A percentile compares a stretch with the other conserved stretches of the same genome.
Conservation (phyloP, 768 basidiomycete genomes). For the Chlorophyllum brunneum region DNA sequence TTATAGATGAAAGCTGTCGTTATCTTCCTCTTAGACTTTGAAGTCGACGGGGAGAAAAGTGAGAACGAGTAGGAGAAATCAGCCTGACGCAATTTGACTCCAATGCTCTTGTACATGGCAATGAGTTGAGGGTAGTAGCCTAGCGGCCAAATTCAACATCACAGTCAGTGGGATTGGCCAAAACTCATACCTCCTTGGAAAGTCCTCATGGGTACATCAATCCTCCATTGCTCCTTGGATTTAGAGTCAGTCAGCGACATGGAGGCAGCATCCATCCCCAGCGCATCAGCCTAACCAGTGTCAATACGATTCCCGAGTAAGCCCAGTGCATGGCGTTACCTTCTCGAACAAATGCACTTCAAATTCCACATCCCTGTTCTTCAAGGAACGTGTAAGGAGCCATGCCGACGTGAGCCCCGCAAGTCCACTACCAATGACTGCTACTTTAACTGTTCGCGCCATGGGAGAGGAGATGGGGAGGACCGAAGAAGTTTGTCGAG, state of each 20-base stretch:
- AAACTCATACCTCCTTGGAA: constrained; percentile 66
- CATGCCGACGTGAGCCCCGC: constrained; percentile 71
- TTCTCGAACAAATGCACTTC: constrained; percentile 77
- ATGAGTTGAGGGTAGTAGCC: constrained; percentile 77
- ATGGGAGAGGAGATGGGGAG: constrained; percentile 15
- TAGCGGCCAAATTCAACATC: constrained; percentile 21
- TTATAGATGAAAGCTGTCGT: constrained; percentile 61
- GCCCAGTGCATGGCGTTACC: constrained; percentile 28
- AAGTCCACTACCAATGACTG: constrained; percentile 69
- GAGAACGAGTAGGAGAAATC: constrained; percentile 78
- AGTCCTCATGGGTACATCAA: constrained; percentile 80
- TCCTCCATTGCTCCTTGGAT: constrained; percentile 40
- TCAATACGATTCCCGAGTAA: constrained; percentile 5
- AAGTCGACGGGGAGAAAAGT: constrained; percentile 29
- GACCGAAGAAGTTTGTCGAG: neutral
- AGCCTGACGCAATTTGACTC: constrained; percentile 48
- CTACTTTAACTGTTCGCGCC: constrained; percentile 51
- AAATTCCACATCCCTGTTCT: constrained; percentile 38
- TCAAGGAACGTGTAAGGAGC: constrained; percentile 37
- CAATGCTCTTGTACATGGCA: constrained; percentile 56
- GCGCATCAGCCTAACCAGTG: constrained; percentile 36
- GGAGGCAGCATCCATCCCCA: constrained; percentile 71
- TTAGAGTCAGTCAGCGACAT: constrained; percentile 40
- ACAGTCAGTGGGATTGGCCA: neutral
- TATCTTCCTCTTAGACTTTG: constrained; percentile 24